Evolutionary conservation across 768 basidiomycete genomes (phyloP).

Genomic region (Auriscalpium vulgare): DNA sequence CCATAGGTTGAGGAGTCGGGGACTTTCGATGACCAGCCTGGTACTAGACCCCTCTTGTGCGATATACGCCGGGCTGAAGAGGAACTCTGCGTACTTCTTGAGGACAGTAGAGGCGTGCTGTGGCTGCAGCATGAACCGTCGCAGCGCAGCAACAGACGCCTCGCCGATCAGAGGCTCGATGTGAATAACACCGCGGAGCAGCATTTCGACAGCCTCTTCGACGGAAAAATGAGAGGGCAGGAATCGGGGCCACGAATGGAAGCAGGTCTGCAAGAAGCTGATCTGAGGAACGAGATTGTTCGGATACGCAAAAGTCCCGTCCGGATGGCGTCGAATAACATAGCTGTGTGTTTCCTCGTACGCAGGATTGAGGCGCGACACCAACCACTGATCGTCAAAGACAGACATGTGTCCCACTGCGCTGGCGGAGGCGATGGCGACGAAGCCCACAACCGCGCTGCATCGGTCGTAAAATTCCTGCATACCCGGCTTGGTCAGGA

Average conservation of each 20-base stretch:
- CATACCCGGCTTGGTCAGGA: constrained; percentile 58
- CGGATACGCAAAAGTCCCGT: constrained; percentile 62
- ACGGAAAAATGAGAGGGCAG: constrained; percentile 48
- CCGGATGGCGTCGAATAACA: constrained; percentile 59
- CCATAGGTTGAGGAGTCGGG: constrained; percentile 68
- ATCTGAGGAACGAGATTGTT: constrained; percentile 52
- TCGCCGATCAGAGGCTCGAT: constrained; percentile 70
- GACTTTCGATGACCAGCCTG: constrained; percentile 58
- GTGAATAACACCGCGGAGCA: constrained; percentile 77
- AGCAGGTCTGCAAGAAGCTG: constrained; percentile 63
- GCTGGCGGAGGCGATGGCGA: constrained; percentile 54
- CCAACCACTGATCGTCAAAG: constrained; percentile 79
- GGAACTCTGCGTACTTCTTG: constrained; percentile 55
- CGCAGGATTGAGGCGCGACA: constrained; percentile 45
- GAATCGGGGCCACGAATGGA: constrained; percentile 81
- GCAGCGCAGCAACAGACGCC: constrained; percentile 60
- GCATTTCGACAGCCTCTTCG: constrained; percentile 63
- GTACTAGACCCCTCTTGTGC: constrained; percentile 55
- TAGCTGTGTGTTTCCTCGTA: constrained; percentile 68
- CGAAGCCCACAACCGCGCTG: constrained; percentile 44
- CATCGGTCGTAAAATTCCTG: constrained; percentile 65
- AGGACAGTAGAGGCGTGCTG: constrained; percentile 49
- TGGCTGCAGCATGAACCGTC: constrained; percentile 62
- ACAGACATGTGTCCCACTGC: constrained; percentile 69
- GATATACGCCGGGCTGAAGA: constrained; percentile 65